phyloP scores from a whole-genome alignment of 345 rosid genomes.

The Melastoma malabathricum region DNA sequence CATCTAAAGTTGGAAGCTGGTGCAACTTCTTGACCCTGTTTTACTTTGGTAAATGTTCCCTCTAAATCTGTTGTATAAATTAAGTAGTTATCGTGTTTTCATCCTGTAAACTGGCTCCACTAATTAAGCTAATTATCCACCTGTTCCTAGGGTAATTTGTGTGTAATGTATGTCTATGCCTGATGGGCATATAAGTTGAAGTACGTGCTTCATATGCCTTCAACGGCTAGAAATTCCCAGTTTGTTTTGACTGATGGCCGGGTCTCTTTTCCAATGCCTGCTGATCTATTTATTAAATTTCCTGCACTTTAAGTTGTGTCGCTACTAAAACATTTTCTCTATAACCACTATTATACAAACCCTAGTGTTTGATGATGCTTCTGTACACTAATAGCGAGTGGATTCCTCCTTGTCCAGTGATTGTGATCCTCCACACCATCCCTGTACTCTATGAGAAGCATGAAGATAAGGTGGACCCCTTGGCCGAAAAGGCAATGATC shows the following conservation, averaged over 20 bases:
- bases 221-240: too few relatives aligned
- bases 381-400: not conserved
- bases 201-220: too few relatives aligned
- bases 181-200: too few relatives aligned
- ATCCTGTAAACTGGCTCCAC: too few relatives aligned
- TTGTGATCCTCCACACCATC: slow-evolving; percentile 24
- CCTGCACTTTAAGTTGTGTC: too few relatives aligned
- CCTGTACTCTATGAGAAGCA: slow-evolving; percentile 35
- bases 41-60: slow-evolving; percentile 22
- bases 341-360: too few relatives aligned
- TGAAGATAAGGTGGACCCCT: slow-evolving; percentile 34
- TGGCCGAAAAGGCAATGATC: slow-evolving; percentile 31
- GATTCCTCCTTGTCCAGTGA: slow-evolving; percentile 12
- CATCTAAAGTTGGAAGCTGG: slow-evolving; percentile 29
- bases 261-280: not conserved
- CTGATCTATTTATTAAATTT: not conserved
- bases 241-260: too few relatives aligned
- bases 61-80: not conserved
- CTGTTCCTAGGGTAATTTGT: too few relatives aligned
- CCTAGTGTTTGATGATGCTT: not conserved
- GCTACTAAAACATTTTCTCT: too few relatives aligned
- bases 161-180: too few relatives aligned
- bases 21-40: slow-evolving; percentile 41
- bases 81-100: too few relatives aligned
- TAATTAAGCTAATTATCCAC: too few relatives aligned